These are phyloP conservation scores for Entomortierella parvispora DNA, from an alignment of 192 early-diverging fungal species.

Conservation along the genomic window DNA sequence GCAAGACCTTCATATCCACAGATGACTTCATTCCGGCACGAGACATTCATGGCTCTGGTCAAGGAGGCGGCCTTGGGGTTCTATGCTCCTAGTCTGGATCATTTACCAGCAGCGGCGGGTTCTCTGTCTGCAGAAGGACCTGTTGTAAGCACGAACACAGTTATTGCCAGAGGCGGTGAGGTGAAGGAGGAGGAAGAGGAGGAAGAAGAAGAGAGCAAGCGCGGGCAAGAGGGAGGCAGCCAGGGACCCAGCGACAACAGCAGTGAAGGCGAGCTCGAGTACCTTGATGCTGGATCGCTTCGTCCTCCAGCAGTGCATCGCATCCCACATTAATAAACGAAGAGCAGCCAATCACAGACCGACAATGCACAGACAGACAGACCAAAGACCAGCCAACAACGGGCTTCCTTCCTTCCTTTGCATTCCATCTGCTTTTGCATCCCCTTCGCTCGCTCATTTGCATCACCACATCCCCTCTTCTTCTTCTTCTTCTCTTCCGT, in stretches of 20 bases:
- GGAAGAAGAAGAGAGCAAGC: too few relatives aligned
- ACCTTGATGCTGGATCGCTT: too few relatives aligned
- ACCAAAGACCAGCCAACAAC: background rate
- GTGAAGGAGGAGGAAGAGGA: too few relatives aligned
- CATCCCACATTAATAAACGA: too few relatives aligned
- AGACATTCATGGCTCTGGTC: slow-evolving; percentile 13
- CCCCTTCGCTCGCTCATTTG: background rate
- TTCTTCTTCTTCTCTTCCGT: background rate
- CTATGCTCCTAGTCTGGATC: slow-evolving; percentile 3
- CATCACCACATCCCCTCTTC: background rate
- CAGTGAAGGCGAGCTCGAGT: too few relatives aligned
- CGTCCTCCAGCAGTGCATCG: too few relatives aligned
- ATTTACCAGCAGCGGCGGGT: background rate
- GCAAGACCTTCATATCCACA: background rate
- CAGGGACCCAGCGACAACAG: too few relatives aligned
- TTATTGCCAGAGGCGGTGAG: too few relatives aligned
- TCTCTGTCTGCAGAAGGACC: background rate
- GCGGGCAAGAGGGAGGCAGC: too few relatives aligned
- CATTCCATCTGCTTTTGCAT: background rate
- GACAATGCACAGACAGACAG: slow-evolving; percentile 32
- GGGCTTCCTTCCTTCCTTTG: background rate
- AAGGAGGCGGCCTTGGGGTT: slow-evolving; percentile 13
- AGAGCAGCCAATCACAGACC: slow-evolving; percentile 34
- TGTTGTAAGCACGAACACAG: too few relatives aligned
- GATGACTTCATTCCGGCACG: slow-evolving; percentile 4